Conservation (phyloP, 2,329 filamentous ascomycete genomes). For the Ilyonectria destructans region DNA sequence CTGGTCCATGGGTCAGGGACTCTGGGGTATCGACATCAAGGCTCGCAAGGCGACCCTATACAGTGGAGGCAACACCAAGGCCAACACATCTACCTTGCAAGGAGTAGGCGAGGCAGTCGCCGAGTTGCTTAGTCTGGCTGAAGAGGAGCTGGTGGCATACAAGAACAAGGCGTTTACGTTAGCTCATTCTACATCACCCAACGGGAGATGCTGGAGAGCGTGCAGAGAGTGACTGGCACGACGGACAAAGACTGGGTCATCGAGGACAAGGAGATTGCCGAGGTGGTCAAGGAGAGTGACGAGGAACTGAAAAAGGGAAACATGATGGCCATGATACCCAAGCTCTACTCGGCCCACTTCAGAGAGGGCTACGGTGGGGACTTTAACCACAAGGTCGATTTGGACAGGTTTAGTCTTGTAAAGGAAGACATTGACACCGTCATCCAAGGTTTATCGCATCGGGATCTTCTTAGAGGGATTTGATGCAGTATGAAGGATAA, state of each 20-base stretch:
- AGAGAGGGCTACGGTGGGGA: slow-evolving; percentile 53
- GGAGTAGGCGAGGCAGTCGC: slow-evolving; percentile 56
- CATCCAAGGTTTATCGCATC: slow-evolving; percentile 33
- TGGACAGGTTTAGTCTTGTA: slow-evolving; percentile 47
- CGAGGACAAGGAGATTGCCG: slow-evolving; percentile 21
- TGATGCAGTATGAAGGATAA: background rate
- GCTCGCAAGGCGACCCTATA: slow-evolving; percentile 50
- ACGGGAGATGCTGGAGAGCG: slow-evolving; percentile 74
- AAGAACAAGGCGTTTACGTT: slow-evolving; percentile 58
- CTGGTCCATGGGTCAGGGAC: slow-evolving; percentile 48
- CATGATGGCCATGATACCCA: slow-evolving; percentile 37
- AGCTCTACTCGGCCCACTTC: slow-evolving; percentile 51
- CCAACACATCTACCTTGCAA: slow-evolving; percentile 50
- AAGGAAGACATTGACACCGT: slow-evolving; percentile 51
- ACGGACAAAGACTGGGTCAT: slow-evolving; percentile 65
- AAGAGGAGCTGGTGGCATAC: slow-evolving; percentile 47
- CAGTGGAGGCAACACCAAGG: slow-evolving; percentile 49
- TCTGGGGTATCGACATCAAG: slow-evolving; percentile 53
- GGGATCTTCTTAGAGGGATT: background rate
- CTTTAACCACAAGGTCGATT: slow-evolving; percentile 51
- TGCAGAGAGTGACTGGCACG: slow-evolving; percentile 71
- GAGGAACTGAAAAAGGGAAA: slow-evolving; percentile 42
- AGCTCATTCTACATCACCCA: slow-evolving; percentile 72
- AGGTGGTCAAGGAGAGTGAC: slow-evolving; percentile 32
- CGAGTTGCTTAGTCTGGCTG: slow-evolving; percentile 53